Evolutionary conservation across 2,329 filamentous ascomycete genomes (phyloP).

Genomic region (Acephala macrosclerotiorum): DNA sequence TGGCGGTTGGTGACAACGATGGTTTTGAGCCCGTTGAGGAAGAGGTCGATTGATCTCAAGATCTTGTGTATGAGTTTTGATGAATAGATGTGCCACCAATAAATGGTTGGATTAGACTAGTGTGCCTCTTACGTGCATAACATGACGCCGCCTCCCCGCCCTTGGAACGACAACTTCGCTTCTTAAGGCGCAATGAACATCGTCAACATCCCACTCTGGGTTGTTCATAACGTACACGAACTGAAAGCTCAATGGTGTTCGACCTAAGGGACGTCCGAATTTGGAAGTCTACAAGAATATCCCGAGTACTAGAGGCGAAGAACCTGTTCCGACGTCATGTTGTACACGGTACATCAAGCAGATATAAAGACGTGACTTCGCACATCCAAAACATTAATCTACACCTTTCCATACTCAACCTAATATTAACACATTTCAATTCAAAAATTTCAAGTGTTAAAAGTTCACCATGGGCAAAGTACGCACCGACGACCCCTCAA

Average conservation of each 20-base stretch:
- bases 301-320: background rate
- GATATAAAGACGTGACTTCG: background rate
- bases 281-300: background rate
- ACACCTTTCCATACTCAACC: background rate
- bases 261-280: too few relatives aligned
- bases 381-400: background rate
- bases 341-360: background rate
- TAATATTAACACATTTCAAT: background rate
- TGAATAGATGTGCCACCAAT: background rate
- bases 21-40: conserved; percentile 39
- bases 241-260: background rate
- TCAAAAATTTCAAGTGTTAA: background rate
- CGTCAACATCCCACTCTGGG: background rate
- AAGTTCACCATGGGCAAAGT: conserved; percentile 22
- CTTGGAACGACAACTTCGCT: background rate
- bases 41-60: conserved; percentile 39
- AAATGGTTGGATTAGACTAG: background rate
- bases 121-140: conserved; percentile 1
- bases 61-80: conserved; percentile 6
- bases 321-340: conserved; percentile 3
- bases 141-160: background rate
- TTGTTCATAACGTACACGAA: background rate
- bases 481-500: conserved; percentile 13
- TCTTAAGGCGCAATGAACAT: background rate
- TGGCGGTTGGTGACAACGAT: conserved; percentile 34